Percentiles rank a stretch among this genome's conserved stretches.
These are phyloP conservation scores for Escallonia herrerae DNA, from an alignment of 129 eudicot genomes.

Conservation along the genomic window DNA sequence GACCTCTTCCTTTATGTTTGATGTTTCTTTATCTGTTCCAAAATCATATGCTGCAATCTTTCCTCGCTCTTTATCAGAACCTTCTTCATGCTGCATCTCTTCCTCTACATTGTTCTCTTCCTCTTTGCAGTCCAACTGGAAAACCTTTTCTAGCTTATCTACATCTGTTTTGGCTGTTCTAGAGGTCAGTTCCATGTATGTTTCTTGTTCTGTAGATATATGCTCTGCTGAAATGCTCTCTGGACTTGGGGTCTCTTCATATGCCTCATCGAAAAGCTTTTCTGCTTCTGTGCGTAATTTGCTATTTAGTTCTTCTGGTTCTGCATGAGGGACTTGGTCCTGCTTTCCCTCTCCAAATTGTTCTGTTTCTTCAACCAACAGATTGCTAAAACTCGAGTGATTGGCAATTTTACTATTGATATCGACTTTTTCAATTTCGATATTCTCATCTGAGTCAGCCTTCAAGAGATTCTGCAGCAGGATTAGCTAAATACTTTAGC, in stretches of 20 bases:
- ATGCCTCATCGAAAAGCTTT: neutral
- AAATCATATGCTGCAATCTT: neutral
- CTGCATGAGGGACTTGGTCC: neutral
- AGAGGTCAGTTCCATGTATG: too few species aligned
- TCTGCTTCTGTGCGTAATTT: neutral
- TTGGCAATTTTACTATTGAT: neutral
- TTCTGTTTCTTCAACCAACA: neutral
- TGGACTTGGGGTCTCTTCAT: neutral
- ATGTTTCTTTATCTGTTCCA: neutral
- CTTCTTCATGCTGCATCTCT: neutral
- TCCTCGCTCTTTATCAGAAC: neutral
- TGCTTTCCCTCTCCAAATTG: neutral
- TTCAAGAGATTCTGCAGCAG: constrained; percentile 11
- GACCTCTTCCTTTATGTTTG: neutral
- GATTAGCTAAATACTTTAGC: neutral
- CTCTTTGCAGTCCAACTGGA: neutral
- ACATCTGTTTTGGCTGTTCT: too few species aligned
- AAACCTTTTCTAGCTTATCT: neutral
- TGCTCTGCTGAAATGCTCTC: neutral
- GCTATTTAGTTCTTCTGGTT: neutral
- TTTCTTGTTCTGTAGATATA: neutral
- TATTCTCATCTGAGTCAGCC: neutral
- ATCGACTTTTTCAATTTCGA: neutral
- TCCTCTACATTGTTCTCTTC: neutral
- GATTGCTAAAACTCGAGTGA: neutral